A percentile compares a stretch with the other conserved stretches of the same genome.
Conservation (phyloP, 768 basidiomycete genomes). For the Thelephora ganbajun region DNA sequence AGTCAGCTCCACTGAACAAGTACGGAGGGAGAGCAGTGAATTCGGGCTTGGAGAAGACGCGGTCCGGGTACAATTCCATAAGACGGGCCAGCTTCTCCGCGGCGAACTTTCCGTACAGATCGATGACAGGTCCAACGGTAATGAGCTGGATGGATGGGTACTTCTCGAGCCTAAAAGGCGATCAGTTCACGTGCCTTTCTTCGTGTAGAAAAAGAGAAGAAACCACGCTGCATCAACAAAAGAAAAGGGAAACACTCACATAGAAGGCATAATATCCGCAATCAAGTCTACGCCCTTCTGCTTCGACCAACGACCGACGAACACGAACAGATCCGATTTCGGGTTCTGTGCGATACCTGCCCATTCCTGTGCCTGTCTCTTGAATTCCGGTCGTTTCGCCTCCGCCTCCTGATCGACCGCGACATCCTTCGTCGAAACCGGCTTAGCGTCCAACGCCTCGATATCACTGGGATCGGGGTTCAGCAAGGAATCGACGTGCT, state of each 20-base stretch:
- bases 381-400: constrained; percentile 79
- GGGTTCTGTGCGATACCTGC: constrained; percentile 87
- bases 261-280: constrained; percentile 84
- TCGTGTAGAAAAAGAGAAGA: neutral
- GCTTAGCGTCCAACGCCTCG: constrained; percentile 76
- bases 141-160: constrained; percentile 77
- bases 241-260: constrained; percentile 34
- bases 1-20: constrained; percentile 89
- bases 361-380: constrained; percentile 93
- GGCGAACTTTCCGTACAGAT: constrained; percentile 88
- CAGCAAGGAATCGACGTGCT: constrained; percentile 88
- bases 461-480: constrained; percentile 95
- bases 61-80: constrained; percentile 91
- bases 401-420: constrained; percentile 71
- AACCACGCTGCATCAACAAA: constrained; percentile 2
- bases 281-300: constrained; percentile 96
- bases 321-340: constrained; percentile 82
- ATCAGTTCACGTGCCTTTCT: constrained; percentile 3
- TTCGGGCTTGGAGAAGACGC: constrained; percentile 92
- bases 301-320: constrained; percentile 96
- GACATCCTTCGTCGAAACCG: constrained; percentile 56
- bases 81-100: constrained; percentile 86
- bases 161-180: constrained; percentile 54
- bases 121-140: constrained; percentile 87
- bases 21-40: constrained; percentile 90